Conservation (phyloP, 148 eudicot genomes). For the Rhododendron ovatum region DNA sequence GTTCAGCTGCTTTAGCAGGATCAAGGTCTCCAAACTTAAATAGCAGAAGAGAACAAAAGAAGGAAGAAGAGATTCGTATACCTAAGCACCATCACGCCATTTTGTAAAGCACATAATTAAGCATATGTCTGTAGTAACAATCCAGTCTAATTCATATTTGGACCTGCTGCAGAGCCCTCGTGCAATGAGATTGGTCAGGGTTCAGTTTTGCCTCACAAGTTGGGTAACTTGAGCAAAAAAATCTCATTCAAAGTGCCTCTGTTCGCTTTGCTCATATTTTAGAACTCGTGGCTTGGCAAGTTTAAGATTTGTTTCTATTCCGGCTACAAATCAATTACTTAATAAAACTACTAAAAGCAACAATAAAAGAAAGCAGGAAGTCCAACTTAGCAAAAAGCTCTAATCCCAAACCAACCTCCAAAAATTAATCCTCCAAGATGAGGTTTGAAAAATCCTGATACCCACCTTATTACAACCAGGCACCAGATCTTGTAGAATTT, state of each 20-base stretch:
- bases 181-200: neutral
- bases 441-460: neutral
- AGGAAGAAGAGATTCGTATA: neutral
- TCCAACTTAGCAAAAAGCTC: neutral
- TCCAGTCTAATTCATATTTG: neutral
- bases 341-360: neutral
- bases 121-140: neutral
- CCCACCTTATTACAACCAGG: constrained; percentile 84
- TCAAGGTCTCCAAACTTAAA: neutral
- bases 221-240: neutral
- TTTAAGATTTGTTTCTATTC: neutral
- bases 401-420: neutral
- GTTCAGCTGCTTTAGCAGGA: neutral
- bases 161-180: neutral
- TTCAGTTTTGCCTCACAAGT: neutral
- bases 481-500: constrained; percentile 80
- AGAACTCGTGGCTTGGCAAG: neutral
- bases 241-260: neutral
- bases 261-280: neutral
- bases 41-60: neutral
- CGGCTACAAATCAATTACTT: neutral
- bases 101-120: neutral
- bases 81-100: neutral
- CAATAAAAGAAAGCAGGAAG: neutral
- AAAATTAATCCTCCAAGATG: neutral